Conservation (phyloP, 1,284 basidiomycete genomes). For the Peniophora sp. region DNA sequence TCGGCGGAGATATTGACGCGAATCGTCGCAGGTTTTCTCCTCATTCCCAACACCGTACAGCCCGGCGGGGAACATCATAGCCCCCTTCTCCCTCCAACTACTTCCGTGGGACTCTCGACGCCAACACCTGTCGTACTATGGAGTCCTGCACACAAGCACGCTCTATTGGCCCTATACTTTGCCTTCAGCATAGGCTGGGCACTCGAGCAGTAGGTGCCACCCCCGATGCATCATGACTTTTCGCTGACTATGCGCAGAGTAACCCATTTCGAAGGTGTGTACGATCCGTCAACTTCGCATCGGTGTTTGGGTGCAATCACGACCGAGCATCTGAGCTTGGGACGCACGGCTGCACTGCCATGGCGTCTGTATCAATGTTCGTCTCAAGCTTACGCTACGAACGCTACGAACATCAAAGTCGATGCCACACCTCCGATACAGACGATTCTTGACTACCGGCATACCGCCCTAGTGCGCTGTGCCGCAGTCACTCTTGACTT, state of each 20-base stretch:
- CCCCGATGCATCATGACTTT: neutral
- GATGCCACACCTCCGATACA: constrained; percentile 1
- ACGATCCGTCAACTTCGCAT: neutral
- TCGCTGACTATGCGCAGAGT: constrained; percentile 33
- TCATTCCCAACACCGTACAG: neutral
- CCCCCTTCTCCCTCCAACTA: neutral
- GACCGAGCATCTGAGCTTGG: neutral
- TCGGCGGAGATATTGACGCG: neutral
- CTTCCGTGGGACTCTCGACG: constrained; percentile 11
- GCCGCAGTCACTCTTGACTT: too few species aligned
- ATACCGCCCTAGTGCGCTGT: too few species aligned
- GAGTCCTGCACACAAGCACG: constrained; percentile 25
- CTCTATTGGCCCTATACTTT: constrained; percentile 56
- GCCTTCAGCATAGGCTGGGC: constrained; percentile 63
- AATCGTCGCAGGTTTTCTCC: constrained; percentile 1
- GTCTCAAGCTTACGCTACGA: neutral
- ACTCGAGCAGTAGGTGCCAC: constrained; percentile 53
- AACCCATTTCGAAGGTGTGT: constrained; percentile 69
- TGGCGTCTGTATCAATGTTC: neutral
- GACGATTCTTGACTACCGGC: too few species aligned
- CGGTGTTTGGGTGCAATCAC: neutral
- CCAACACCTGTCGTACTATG: constrained; percentile 48
- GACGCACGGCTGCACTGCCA: neutral
- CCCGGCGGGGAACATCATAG: constrained; percentile 1
- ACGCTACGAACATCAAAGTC: neutral